Percentiles rank a stretch among this genome's conserved stretches.
Evolutionary conservation across 1,139 yeast genomes (phyloP).

Genomic region (Lizanozyma gosingica): DNA sequence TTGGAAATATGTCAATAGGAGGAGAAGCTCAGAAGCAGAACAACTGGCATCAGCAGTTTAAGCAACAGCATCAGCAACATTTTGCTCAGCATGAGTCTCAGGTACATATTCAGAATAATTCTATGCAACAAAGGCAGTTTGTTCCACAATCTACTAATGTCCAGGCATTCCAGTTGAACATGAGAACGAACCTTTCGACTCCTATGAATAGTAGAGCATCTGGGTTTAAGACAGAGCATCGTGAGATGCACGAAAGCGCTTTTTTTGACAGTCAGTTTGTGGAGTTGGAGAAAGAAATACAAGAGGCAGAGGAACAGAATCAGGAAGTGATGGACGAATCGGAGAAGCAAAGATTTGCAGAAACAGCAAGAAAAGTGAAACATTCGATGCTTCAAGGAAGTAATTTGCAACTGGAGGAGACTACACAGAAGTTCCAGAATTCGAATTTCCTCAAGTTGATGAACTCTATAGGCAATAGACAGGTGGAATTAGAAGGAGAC

Average conservation of each 20-base stretch:
- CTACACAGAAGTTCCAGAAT: slow-evolving; percentile 26
- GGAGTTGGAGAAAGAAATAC: slow-evolving; percentile 25
- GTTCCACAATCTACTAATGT: slow-evolving; percentile 3
- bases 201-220: slow-evolving; percentile 7
- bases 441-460: slow-evolving; percentile 34
- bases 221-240: slow-evolving; percentile 17
- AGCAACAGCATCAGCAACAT: slow-evolving; percentile 11
- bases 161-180: slow-evolving; percentile 10
- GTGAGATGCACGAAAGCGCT: slow-evolving; percentile 22
- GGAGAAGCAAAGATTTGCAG: slow-evolving; percentile 33
- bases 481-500: slow-evolving; percentile 34
- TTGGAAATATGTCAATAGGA: slow-evolving; percentile 18
- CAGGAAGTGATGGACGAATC: slow-evolving; percentile 9
- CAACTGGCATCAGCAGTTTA: slow-evolving; percentile 25
- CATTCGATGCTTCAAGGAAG: slow-evolving; percentile 19
- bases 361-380: slow-evolving; percentile 31
- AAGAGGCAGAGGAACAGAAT: slow-evolving; percentile 8
- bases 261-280: slow-evolving; percentile 30
- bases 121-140: slow-evolving; percentile 5
- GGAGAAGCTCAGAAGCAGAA: slow-evolving; percentile 5
- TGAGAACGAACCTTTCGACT: slow-evolving; percentile 12
- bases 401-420: slow-evolving; percentile 9
- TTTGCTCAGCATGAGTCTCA: slow-evolving; percentile 3
- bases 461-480: slow-evolving; percentile 27
- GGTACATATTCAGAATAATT: background rate